Evolutionary conservation across 495 filamentous ascomycete genomes (phyloP).

Genomic region (Talaromyces nanjingensis): DNA sequence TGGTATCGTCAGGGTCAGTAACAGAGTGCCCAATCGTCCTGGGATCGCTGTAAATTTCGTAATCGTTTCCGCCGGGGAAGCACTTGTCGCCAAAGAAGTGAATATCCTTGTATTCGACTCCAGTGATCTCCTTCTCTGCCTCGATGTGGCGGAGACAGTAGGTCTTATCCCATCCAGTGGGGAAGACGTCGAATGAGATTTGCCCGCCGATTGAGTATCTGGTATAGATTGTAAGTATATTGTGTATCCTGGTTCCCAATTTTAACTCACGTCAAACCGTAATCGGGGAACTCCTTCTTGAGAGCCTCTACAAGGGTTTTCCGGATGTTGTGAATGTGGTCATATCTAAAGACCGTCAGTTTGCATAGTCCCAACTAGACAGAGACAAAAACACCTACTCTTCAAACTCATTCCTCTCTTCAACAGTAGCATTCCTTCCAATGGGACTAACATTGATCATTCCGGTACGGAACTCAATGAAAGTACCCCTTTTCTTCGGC

Average conservation of each 20-base stretch:
- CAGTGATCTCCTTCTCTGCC: constrained; percentile 68
- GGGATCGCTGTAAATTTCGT: constrained; percentile 79
- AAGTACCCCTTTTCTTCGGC: constrained; percentile 89
- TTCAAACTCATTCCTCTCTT: constrained; percentile 75
- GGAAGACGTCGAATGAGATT: constrained; percentile 98
- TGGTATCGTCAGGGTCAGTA: constrained; percentile 72
- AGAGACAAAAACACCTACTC: constrained; percentile 22
- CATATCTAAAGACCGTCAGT: constrained; percentile 44
- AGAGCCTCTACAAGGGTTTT: constrained; percentile 64
- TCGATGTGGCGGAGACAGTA: constrained; percentile 87
- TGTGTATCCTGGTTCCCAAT: not conserved
- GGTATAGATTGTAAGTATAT: constrained; percentile 7
- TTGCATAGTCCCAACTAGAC: not conserved
- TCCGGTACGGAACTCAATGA: constrained; percentile 91
- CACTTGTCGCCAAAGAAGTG: constrained; percentile 99
- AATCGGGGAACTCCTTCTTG: constrained; percentile 72
- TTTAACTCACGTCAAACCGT: constrained; percentile 70
- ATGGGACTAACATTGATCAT: constrained; percentile 95
- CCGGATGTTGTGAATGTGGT: constrained; percentile 67
- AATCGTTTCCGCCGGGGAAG: constrained; percentile 82
- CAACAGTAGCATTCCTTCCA: constrained; percentile 78
- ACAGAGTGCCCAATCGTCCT: constrained; percentile 82
- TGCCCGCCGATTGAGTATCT: constrained; percentile 93
- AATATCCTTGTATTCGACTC: constrained; percentile 72
- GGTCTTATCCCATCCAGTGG: constrained; percentile 96